These are phyloP conservation scores for Nothopassalora personata DNA, from an alignment of 2,329 filamentous ascomycete genomes.

Conservation along the genomic window DNA sequence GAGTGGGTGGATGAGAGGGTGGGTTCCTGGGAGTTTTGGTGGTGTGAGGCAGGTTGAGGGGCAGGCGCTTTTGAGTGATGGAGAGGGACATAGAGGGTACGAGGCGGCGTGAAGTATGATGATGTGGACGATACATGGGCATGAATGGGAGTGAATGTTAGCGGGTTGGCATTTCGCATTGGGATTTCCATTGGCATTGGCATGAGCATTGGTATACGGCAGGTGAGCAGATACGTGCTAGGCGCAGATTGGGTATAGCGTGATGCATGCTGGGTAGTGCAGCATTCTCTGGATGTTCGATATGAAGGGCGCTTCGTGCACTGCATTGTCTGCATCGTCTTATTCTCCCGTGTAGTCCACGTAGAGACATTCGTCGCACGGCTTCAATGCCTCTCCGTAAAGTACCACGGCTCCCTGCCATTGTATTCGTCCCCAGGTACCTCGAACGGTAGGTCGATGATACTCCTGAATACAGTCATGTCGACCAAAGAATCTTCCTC, in stretches of 20 bases:
- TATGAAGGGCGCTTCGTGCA: not conserved
- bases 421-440: constrained; percentile 52
- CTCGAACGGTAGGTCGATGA: constrained; percentile 60
- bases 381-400: constrained; percentile 22
- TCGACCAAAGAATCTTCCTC: constrained; percentile 23
- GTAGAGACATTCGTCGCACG: not conserved
- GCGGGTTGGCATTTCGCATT: not conserved
- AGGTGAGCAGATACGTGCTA: not conserved
- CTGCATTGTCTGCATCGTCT: not conserved
- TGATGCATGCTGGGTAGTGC: not conserved
- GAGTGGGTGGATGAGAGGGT: constrained; percentile 61
- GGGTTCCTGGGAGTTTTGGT: constrained; percentile 50
- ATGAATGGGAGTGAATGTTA: not conserved
- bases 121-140: not conserved
- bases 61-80: constrained; percentile 14
- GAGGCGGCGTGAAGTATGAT: constrained; percentile 11
- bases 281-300: not conserved
- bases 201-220: not conserved
- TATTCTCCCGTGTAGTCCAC: not conserved
- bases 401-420: constrained; percentile 43
- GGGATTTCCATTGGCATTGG: constrained; percentile 1
- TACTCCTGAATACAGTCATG: constrained; percentile 49
- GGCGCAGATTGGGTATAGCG: not conserved
- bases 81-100: constrained; percentile 19
- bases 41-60: constrained; percentile 29